These are phyloP conservation scores for Phytophthora ramorum DNA, from an alignment of 352 stramenopile genomes.

Conservation along the genomic window DNA sequence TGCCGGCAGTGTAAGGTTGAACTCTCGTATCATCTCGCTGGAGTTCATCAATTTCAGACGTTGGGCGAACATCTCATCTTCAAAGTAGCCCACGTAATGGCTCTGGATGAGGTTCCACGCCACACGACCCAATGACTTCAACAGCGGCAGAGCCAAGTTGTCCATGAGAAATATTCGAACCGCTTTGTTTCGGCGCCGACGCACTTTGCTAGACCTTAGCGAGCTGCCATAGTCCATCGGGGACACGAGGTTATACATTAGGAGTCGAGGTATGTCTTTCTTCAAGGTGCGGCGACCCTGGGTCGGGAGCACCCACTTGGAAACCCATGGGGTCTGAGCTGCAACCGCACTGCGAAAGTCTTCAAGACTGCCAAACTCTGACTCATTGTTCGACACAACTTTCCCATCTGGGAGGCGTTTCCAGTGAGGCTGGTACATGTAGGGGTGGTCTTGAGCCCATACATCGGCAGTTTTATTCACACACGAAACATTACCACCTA, in stretches of 20 bases:
- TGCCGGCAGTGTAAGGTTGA: conserved; percentile 41
- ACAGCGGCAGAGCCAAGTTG: conserved; percentile 40
- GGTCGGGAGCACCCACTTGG: conserved; percentile 39
- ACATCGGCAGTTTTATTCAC: conserved; percentile 41
- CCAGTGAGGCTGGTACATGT: conserved; percentile 45
- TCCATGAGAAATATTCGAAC: conserved; percentile 46
- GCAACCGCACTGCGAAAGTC: conserved; percentile 26
- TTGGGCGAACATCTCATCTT: conserved; percentile 37
- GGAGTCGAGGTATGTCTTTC: conserved; percentile 33
- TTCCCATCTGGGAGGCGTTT: conserved; percentile 51
- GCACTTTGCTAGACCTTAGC: conserved; percentile 39
- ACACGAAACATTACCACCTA: neutral
- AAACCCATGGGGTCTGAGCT: conserved; percentile 39
- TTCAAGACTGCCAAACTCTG: conserved; percentile 20
- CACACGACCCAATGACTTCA: conserved; percentile 43
- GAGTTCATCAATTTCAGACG: conserved; percentile 47
- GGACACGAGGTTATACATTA: conserved; percentile 66
- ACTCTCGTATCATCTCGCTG: conserved; percentile 44
- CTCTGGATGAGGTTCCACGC: conserved; percentile 41
- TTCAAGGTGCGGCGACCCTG: conserved; percentile 37
- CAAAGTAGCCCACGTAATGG: conserved; percentile 51
- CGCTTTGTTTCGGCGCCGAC: conserved; percentile 44
- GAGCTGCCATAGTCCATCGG: conserved; percentile 50
- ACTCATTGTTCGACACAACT: conserved; percentile 38
- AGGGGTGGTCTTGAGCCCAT: conserved; percentile 59